Conservation (phyloP, 1,284 basidiomycete species). For the Thecaphora thlaspeos region DNA sequence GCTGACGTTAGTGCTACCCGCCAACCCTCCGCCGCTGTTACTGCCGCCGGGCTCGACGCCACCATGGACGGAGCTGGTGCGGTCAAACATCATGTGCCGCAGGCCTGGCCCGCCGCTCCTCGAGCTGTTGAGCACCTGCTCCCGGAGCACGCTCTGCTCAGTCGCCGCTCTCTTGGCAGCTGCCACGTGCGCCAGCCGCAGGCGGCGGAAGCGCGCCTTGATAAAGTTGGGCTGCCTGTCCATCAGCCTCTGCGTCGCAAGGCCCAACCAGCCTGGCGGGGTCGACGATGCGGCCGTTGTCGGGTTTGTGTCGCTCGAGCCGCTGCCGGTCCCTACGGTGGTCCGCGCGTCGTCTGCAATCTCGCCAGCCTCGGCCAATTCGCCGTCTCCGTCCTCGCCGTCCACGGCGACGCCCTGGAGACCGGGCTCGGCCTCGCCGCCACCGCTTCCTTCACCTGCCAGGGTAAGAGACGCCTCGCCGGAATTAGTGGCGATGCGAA, state of each 20-base stretch:
- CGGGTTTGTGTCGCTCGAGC: constrained; percentile 43
- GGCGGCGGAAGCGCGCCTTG: constrained; percentile 39
- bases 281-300: constrained; percentile 30
- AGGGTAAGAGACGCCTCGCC: constrained; percentile 2
- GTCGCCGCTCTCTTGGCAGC: constrained; percentile 44
- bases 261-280: constrained; percentile 29
- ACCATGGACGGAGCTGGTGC: constrained; percentile 14
- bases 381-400: constrained; percentile 1
- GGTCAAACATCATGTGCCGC: constrained; percentile 46
- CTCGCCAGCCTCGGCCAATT: constrained; percentile 8
- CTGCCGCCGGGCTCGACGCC: constrained; percentile 12
- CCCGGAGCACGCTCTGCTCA: constrained; percentile 42
- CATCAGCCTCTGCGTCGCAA: constrained; percentile 30
- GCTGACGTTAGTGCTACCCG: neutral
- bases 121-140: constrained; percentile 44
- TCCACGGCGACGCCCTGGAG: constrained; percentile 7
- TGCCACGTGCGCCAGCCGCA: constrained; percentile 45
- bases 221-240: constrained; percentile 46
- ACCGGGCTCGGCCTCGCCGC: constrained; percentile 9
- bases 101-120: constrained; percentile 31
- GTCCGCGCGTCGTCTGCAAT: constrained; percentile 32
- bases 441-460: neutral
- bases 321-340: constrained; percentile 28
- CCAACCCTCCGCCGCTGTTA: neutral
- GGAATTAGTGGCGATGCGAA: constrained; percentile 11